These are phyloP conservation scores for Dendryphion nanum DNA, from an alignment of 2,329 filamentous ascomycete genomes.

Conservation along the genomic window DNA sequence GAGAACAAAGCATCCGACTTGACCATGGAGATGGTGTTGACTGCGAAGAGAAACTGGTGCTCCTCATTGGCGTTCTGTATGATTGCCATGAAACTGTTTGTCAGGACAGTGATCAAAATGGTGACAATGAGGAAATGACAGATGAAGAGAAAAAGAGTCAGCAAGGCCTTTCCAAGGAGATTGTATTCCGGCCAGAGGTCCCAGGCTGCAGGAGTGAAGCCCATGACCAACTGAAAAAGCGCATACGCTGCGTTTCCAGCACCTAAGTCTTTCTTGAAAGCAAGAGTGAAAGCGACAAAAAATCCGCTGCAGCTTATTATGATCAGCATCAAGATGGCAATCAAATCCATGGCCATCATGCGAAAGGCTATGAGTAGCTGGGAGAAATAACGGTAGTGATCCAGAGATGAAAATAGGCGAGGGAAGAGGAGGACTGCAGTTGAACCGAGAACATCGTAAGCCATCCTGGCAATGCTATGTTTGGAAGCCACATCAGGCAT, in stretches of 20 bases:
- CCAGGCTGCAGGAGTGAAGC: constrained; percentile 94
- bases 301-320: constrained; percentile 90
- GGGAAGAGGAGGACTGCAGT: constrained; percentile 89
- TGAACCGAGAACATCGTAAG: constrained; percentile 90
- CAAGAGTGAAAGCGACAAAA: constrained; percentile 89
- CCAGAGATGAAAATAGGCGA: constrained; percentile 85
- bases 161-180: constrained; percentile 69
- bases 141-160: constrained; percentile 85
- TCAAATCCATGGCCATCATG: constrained; percentile 87
- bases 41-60: constrained; percentile 87
- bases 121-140: constrained; percentile 94
- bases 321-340: constrained; percentile 80
- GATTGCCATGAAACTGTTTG: constrained; percentile 94
- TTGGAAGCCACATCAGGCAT: constrained; percentile 65
- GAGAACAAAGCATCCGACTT: constrained; percentile 97
- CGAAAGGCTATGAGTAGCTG: constrained; percentile 91
- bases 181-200: constrained; percentile 83
- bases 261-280: constrained; percentile 67
- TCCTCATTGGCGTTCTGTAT: constrained; percentile 92
- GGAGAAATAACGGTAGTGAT: constrained; percentile 95
- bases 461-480: constrained; percentile 73
- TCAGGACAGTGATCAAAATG: constrained; percentile 91
- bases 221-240: constrained; percentile 92
- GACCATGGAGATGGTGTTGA: constrained; percentile 97
- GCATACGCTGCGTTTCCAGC: constrained; percentile 78